A percentile compares a stretch with the other conserved stretches of the same genome.
Evolutionary conservation across 768 basidiomycete species (phyloP).

Genomic region (Chlorophyllum brunneum): DNA sequence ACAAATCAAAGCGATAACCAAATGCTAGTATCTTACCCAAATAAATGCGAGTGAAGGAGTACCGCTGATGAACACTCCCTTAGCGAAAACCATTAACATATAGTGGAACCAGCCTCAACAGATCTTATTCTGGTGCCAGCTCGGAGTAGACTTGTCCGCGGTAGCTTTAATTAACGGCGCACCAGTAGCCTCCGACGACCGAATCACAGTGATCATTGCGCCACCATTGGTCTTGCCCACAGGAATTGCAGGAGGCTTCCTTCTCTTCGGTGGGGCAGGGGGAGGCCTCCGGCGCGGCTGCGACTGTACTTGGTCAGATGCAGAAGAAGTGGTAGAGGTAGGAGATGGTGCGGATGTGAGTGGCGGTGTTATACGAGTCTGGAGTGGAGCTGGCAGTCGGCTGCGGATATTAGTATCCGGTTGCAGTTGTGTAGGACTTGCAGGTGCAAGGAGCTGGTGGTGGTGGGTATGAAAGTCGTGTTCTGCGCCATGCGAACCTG

Average conservation of each 20-base stretch:
- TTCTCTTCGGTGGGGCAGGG: constrained; percentile 62
- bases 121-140: constrained; percentile 16
- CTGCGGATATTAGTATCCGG: constrained; percentile 14
- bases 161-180: background rate
- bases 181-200: constrained; percentile 30
- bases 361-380: constrained; percentile 1
- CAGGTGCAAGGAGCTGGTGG: constrained; percentile 13
- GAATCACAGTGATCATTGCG: constrained; percentile 57
- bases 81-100: background rate
- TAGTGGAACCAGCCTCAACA: background rate
- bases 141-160: constrained; percentile 27
- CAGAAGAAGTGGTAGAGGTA: constrained; percentile 11
- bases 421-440: constrained; percentile 3
- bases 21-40: background rate
- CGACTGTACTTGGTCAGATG: constrained; percentile 16
- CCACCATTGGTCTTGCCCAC: constrained; percentile 44
- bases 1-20: background rate
- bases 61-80: background rate
- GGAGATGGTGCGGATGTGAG: constrained; percentile 10
- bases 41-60: background rate
- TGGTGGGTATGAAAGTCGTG: constrained; percentile 2
- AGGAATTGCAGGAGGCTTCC: constrained; percentile 73
- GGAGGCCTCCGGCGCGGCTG: constrained; percentile 42
- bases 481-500: constrained; percentile 3
- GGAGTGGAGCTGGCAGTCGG: constrained; percentile 9